Conservation (phyloP, 495 filamentous ascomycete species). For the Clavariopsis aquatica region DNA sequence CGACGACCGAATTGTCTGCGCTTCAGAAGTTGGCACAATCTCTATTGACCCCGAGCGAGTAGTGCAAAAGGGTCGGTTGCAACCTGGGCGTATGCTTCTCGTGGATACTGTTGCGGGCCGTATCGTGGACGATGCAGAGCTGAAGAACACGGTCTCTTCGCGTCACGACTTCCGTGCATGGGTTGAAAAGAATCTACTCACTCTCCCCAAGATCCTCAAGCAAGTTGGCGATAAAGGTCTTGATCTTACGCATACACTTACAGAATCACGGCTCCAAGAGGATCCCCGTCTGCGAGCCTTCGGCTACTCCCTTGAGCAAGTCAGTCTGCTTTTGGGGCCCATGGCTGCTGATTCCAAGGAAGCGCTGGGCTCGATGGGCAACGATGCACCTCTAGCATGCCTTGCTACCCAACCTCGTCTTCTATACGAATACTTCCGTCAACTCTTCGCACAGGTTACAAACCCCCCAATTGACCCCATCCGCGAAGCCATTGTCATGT, state of each 20-base stretch:
- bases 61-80: slow-evolving; percentile 90
- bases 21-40: slow-evolving; percentile 96
- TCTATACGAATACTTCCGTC: slow-evolving; percentile 96
- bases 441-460: slow-evolving; percentile 98
- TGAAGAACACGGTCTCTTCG: slow-evolving; percentile 85
- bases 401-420: slow-evolving; percentile 86
- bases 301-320: slow-evolving; percentile 96
- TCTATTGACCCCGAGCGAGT: slow-evolving; percentile 86
- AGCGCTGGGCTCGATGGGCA: slow-evolving; percentile 99
- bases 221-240: slow-evolving; percentile 59
- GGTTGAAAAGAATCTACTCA: slow-evolving; percentile 85
- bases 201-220: slow-evolving; percentile 70
- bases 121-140: slow-evolving; percentile 92
- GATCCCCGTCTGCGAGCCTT: slow-evolving; percentile 85
- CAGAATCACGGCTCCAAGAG: slow-evolving; percentile 75
- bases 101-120: slow-evolving; percentile 94
- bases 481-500: slow-evolving; percentile 98
- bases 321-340: slow-evolving; percentile 87
- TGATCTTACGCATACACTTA: slow-evolving; percentile 65
- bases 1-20: slow-evolving; percentile 97
- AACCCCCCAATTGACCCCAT: slow-evolving; percentile 99
- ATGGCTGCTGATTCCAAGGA: slow-evolving; percentile 99
- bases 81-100: slow-evolving; percentile 96
- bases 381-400: slow-evolving; percentile 94
- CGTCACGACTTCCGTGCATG: slow-evolving; percentile 85